Base-by-base conservation (phyloP, 306 rosid genomes). In the Dryas octopetala region DNA sequence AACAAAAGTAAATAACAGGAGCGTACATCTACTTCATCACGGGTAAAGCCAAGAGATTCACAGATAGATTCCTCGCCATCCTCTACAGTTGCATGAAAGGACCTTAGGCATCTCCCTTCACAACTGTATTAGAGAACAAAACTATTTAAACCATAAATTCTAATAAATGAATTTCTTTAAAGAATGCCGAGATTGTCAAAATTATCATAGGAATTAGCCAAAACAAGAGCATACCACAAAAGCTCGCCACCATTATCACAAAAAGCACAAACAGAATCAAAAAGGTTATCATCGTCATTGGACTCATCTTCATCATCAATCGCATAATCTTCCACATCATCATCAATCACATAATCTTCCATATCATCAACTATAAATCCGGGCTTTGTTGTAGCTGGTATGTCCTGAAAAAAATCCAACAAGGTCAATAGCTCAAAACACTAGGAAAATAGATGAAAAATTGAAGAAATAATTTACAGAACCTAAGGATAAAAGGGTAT, bases 91-190 rank as follows among this genome's bases (percentile, higher is more conserved):
- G 96, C 87, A 90, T 95, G 99, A 75, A 95, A 95, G 10, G 96
- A 88, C 86, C 97, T 90, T 85, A 95, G 78, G 91, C 99, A 95
- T 74, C 86, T 88, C 72, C 99, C 99, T 43, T 95, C 99, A 70
- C 99, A 95, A 78, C 99, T 92, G 79, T 82, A 81, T 17, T 28
- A 48, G 63, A 79, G 12, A 45, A 78, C 40, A 75, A 76, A 61
- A 71, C 28, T 14, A 41, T 4, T 45, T 11, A 46, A 38, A 66
- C 16, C 38, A 3, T 76, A 15, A 28, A 58, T 66, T 59, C 57
- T 23, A 43, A 61, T 13, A 69, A 47, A 62, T 44, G 32, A 60
- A 28, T n/a, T 44, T 60, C 6, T 51, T 12, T 40, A 51, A 49
- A 23, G 15, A 70, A 72, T 60, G 67, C 14, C 28, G 11, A 51